Base-by-base conservation (phyloP, 2,329 filamentous ascomycete genomes). In the Grosmannia clavigera region DNA sequence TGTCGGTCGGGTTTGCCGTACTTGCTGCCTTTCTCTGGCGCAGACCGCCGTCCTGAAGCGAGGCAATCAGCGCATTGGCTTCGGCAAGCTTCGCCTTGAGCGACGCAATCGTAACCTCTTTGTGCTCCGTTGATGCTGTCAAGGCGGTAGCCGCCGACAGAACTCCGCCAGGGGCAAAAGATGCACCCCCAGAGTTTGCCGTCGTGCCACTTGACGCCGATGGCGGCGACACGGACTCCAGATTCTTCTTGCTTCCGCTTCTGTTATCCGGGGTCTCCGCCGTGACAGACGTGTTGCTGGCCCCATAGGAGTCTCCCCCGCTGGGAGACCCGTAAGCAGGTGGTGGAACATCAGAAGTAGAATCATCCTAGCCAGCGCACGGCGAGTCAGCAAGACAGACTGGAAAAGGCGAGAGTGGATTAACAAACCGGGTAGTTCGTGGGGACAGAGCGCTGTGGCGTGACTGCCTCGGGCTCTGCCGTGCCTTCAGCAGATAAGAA, bases 21-120 rank as follows among this genome's bases (percentile, higher is more conserved):
- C 63, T 58, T 1, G 62, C 60, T 7, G 62, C 76, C 76, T 94
- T 95, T 66, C 91, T 83, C 77, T 95, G 88, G 69, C 90, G 81
- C 62, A 96, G 75, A 40, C 87, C 89, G 60, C 83, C 79, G 60
- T 91, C 86, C 68, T 86, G 85, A 66, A 94, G 77, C 62, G 80
- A 78, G 60, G 83, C 77, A 64, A 95, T 87, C 63, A 85, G 83
- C 33, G 84, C 84, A 70, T 91, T 85, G 38, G 90, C 88, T 65
- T 90, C 83, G 57, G 82, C 65, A 2, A 71, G 61, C 62, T 69
- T 65, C 7, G 67, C 66, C 63, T 68, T 69, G 19, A 70, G 64
- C 3, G 69, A 64, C 22, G 70, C 68, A 56, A 69, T 67, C 1
- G 64, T 64, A 1, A 55, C 33, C 9, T 67, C 64, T 56, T 63